A percentile compares a stretch with the other conserved stretches of the same genome.
phyloP scores from a whole-genome alignment of 306 rosid species.

The Chamaecrista fasciculata region DNA sequence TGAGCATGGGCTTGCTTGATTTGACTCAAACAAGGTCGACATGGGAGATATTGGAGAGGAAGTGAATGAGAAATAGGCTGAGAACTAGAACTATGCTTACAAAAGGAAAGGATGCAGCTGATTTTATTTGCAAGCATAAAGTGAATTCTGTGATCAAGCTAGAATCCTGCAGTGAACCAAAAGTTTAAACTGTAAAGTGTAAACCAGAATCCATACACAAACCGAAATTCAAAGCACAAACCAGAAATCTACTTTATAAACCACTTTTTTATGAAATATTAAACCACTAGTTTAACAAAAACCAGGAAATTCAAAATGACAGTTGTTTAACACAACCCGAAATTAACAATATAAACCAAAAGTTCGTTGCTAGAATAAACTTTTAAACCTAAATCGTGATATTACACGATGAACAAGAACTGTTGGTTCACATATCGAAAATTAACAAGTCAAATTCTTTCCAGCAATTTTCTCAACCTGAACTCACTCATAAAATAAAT shows the following conservation, averaged over 20 bases:
- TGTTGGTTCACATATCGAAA: too few species aligned
- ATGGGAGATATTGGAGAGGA: conserved; percentile 33
- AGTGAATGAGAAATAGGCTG: conserved; percentile 20
- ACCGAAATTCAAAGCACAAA: not conserved
- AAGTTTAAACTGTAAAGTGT: not conserved
- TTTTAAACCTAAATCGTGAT: too few species aligned
- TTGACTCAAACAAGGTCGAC: conserved; percentile 42
- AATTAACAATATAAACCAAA: not conserved
- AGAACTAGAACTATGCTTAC: conserved; percentile 17
- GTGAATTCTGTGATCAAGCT: not conserved
- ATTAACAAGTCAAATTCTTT: too few species aligned
- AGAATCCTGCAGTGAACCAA: not conserved
- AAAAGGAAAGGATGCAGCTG: conserved; percentile 27
- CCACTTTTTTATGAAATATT: too few species aligned
- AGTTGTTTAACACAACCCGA: not conserved
- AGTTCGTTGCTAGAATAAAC: too few species aligned
- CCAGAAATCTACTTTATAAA: too few species aligned
- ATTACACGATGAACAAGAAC: too few species aligned
- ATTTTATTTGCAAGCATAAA: conserved; percentile 40
- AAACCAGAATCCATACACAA: not conserved
- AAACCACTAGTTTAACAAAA: not conserved
- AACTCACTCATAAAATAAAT: too few species aligned
- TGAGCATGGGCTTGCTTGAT: conserved; percentile 64
- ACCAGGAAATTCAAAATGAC: not conserved
- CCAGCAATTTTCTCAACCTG: too few species aligned